phyloP scores from a whole-genome alignment of 1,139 yeast species.

The Zygosaccharomyces sapae region DNA sequence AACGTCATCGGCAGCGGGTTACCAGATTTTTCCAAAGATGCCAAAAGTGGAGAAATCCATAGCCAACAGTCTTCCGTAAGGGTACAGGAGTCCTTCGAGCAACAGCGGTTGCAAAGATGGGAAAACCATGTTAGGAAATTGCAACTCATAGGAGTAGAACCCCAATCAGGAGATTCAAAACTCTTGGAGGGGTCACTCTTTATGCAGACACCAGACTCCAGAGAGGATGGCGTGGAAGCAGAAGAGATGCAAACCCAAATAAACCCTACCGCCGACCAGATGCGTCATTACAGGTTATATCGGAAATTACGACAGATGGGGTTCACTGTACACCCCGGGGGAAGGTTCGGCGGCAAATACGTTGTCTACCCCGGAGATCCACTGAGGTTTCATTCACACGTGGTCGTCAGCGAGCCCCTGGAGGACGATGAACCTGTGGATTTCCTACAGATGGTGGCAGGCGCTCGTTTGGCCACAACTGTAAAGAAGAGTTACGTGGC shows the following conservation, averaged over 20 bases:
- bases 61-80: background rate
- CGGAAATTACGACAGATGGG: conserved; percentile 42
- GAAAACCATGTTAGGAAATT: conserved; percentile 22
- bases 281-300: conserved; percentile 2
- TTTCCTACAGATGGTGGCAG: conserved; percentile 58
- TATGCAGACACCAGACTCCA: conserved; percentile 3
- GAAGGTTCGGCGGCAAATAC: conserved; percentile 85
- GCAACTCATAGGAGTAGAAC: conserved; percentile 2
- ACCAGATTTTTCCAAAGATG: background rate
- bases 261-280: background rate
- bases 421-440: conserved; percentile 50
- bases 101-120: conserved; percentile 20
- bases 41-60: background rate
- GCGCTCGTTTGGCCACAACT: conserved; percentile 88
- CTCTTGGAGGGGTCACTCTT: conserved; percentile 8
- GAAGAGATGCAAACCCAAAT: background rate
- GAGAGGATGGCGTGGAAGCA: background rate
- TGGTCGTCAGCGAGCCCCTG: conserved; percentile 55
- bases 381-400: conserved; percentile 80
- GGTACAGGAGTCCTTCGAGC: conserved; percentile 15
- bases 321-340: conserved; percentile 72
- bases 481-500: conserved; percentile 85
- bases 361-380: conserved; percentile 96
- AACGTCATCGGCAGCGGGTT: conserved; percentile 7
- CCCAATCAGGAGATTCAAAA: background rate